Evolutionary conservation across 1,284 basidiomycete genomes (phyloP).

Genomic region (Quambalaria eucalypti): DNA sequence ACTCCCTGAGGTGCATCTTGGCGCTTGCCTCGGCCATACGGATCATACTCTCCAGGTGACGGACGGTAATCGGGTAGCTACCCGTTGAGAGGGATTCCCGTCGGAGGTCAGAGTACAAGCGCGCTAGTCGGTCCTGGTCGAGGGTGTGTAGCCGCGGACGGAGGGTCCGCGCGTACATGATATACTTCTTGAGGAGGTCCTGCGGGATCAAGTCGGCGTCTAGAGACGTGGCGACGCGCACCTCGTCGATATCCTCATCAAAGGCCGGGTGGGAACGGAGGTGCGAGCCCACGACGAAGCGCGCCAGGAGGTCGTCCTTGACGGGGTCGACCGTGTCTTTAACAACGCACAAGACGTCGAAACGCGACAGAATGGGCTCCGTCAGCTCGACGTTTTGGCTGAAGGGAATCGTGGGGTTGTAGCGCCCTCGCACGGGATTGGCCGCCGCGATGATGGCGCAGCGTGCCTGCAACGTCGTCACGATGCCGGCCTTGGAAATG

Average conservation of each 20-base stretch:
- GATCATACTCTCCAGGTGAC: constrained; percentile 97
- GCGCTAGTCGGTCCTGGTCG: constrained; percentile 88
- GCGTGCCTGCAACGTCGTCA: constrained; percentile 89
- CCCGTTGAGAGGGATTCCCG: constrained; percentile 93
- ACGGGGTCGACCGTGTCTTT: constrained; percentile 96
- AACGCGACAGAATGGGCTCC: constrained; percentile 96
- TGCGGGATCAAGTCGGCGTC: constrained; percentile 82
- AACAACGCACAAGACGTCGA: constrained; percentile 95
- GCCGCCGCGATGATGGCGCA: constrained; percentile 96
- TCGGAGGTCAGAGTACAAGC: constrained; percentile 91
- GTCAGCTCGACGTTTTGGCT: constrained; percentile 97
- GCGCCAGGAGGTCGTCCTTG: constrained; percentile 87
- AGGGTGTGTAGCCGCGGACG: constrained; percentile 85
- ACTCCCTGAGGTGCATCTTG: constrained; percentile 95
- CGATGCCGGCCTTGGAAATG: constrained; percentile 96
- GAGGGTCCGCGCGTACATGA: constrained; percentile 95
- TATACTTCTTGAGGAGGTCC: constrained; percentile 94
- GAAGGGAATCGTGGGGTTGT: constrained; percentile 57
- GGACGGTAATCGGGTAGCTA: constrained; percentile 94
- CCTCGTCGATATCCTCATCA: constrained; percentile 70
- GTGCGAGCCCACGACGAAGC: constrained; percentile 95
- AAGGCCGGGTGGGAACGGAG: constrained; percentile 88
- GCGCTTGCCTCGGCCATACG: constrained; percentile 97
- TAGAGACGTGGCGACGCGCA: constrained; percentile 74
- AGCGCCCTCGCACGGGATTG: constrained; percentile 74